These are phyloP conservation scores for Aegilops sharonensis DNA, from an alignment of 176 grass and related monocot species.

Conservation along the genomic window DNA sequence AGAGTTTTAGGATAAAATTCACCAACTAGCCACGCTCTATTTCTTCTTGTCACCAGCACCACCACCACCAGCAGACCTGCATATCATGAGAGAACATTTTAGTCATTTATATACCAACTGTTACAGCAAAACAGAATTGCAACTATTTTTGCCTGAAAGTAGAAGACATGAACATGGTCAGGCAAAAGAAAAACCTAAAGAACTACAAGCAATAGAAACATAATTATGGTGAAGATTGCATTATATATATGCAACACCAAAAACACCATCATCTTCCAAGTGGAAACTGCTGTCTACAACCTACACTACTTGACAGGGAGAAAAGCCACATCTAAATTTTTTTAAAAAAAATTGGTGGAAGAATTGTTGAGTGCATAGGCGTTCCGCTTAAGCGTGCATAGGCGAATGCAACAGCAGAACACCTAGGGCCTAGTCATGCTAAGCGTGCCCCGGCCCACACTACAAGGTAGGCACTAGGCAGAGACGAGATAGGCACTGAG, in stretches of 20 bases:
- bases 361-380: background rate
- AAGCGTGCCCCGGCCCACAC: background rate
- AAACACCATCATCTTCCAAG: background rate
- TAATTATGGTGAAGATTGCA: background rate
- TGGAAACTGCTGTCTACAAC: background rate
- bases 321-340: too few species aligned
- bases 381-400: background rate
- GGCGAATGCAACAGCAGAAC: background rate
- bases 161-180: background rate
- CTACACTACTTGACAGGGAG: background rate
- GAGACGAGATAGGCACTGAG: background rate
- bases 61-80: constrained; percentile 19
- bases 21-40: background rate
- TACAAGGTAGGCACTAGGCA: background rate
- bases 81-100: background rate
- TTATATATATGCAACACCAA: background rate
- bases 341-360: background rate
- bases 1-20: background rate
- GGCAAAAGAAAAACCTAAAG: background rate
- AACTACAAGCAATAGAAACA: background rate
- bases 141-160: background rate
- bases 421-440: background rate
- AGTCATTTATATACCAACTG: background rate
- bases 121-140: background rate
- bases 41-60: constrained; percentile 21